Base-by-base conservation (phyloP, 1,284 basidiomycete genomes). In the Sphagnurus paluster region DNA sequence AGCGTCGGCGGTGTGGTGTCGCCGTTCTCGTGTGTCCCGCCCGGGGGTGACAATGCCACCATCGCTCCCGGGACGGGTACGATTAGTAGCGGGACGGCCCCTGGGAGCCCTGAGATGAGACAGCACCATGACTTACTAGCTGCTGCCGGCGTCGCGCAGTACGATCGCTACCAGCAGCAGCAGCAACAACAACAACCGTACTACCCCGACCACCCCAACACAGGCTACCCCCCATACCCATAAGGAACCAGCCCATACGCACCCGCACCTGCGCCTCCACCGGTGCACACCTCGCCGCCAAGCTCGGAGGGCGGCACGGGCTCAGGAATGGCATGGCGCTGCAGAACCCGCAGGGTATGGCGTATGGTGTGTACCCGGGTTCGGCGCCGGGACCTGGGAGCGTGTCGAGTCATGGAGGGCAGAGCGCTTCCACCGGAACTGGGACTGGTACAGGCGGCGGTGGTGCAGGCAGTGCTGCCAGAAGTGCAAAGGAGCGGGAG, bases 1-100 rank as follows among this genome's bases (percentile, higher is more conserved):
- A 61, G 59, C 1, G 57, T 65, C 1, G 69, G 64, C 1, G 69
- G 67, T 1, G 62, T 70, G 41, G 64, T 71, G 10, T 61, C 63
- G 24, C 70, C 68, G 9, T 72, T 66, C 49, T 35, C 52, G 51
- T 3, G 54, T 57, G 11, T 34, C n/a, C n/a, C n/a, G n/a, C n/a
- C n/a, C n/a, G n/a, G n/a, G n/a, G n/a, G n/a, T 37, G n/a, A n/a
- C n/a, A n/a, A n/a, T n/a, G n/a, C n/a, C n/a, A n/a, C 49, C 19
- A 13, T 19, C 10, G 17, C 6, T 29, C 26, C 13, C 21, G 28
- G 19, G 16, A 11, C 3, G 8, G 11, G 9, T 21, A 23, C n/a
- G 28, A 14, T 11, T 6, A 17, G 5, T 20, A 26, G 14, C n/a
- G 8, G 17, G 28, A 19, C 16, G 11, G n/a, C 24, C 6, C 20